These are phyloP conservation scores for Pestalotiopsis sp. DNA, from an alignment of 2,329 filamentous ascomycete species.

Conservation along the genomic window DNA sequence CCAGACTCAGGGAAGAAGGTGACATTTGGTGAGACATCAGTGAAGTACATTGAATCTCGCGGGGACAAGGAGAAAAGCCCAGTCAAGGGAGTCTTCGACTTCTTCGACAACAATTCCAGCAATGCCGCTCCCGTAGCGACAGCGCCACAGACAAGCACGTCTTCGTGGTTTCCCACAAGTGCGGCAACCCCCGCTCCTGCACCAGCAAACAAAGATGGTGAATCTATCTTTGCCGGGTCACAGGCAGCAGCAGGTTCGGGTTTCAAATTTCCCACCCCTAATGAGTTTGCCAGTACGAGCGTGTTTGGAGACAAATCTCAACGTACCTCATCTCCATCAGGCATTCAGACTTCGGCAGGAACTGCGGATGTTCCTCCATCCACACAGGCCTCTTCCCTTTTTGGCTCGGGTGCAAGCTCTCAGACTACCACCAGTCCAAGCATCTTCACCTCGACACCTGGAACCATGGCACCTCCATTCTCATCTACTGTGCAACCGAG, in stretches of 20 bases:
- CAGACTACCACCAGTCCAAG: background rate
- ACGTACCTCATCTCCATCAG: background rate
- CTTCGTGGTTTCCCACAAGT: conserved; percentile 15
- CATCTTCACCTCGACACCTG: background rate
- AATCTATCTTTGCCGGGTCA: conserved; percentile 10
- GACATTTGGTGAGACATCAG: conserved; percentile 18
- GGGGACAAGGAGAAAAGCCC: background rate
- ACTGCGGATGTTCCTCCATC: no score
- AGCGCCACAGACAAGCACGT: background rate
- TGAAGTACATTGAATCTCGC: conserved; percentile 1
- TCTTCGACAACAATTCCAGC: conserved; percentile 13
- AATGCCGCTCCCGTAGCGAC: conserved; percentile 1
- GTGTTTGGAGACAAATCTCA: background rate
- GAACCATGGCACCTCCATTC: background rate
- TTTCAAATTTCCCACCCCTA: conserved; percentile 8
- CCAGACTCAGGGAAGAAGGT: conserved; percentile 18
- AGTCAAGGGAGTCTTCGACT: conserved; percentile 17
- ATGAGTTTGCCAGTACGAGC: background rate
- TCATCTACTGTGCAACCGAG: background rate
- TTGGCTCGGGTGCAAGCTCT: background rate
- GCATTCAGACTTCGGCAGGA: background rate
- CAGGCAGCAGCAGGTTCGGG: conserved; percentile 8
- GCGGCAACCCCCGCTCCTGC: background rate
- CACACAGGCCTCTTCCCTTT: background rate
- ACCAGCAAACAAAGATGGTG: conserved; percentile 15